A percentile compares a stretch with the other conserved stretches of the same genome.
Evolutionary conservation across 345 rosid genomes (phyloP).

Genomic region (Rhizophora apiculata): DNA sequence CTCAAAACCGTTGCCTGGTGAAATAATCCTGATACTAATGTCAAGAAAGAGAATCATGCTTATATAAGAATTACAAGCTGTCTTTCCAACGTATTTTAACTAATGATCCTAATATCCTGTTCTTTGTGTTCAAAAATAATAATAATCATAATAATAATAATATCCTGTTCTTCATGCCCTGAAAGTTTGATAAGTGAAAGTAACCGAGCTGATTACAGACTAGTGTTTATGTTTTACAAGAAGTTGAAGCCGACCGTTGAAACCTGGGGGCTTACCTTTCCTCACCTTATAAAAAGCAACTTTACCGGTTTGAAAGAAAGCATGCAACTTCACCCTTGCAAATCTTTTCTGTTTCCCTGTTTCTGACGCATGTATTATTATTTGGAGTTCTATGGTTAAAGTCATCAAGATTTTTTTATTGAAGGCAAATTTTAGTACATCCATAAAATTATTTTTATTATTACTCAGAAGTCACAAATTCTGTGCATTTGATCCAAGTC

Average conservation of each 20-base stretch:
- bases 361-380: neutral
- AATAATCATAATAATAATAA: too few relatives aligned
- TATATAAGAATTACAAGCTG: neutral
- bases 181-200: neutral
- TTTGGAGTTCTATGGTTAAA: neutral
- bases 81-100: neutral
- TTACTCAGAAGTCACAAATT: too few relatives aligned
- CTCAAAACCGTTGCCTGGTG: too few relatives aligned
- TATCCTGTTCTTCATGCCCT: neutral
- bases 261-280: neutral
- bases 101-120: neutral
- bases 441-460: too few relatives aligned
- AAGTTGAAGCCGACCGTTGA: conserved; percentile 20
- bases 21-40: neutral
- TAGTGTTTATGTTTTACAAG: neutral
- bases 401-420: too few relatives aligned
- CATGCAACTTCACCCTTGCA: conserved; percentile 4
- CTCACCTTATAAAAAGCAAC: conserved; percentile 23
- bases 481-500: too few relatives aligned
- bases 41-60: neutral
- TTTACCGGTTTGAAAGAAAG: conserved; percentile 9
- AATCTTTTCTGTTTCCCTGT: neutral
- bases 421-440: too few relatives aligned
- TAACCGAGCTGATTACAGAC: neutral
- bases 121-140: too few relatives aligned